Evolutionary conservation across 305 asterid species (phyloP), one percentile per base, ranked within the genome.

Genomic region (Lippia alba): DNA sequence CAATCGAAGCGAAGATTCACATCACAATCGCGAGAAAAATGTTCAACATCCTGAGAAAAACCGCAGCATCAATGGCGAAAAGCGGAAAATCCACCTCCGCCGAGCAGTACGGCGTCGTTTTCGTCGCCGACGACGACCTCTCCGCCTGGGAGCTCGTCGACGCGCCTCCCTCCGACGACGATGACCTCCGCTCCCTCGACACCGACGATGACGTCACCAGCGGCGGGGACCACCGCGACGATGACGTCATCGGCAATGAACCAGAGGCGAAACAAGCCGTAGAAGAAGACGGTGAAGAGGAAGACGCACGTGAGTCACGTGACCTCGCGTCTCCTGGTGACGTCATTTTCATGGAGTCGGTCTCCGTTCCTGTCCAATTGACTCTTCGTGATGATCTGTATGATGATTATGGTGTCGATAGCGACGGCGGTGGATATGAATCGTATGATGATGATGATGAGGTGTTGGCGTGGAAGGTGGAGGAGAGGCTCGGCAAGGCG

Each of bases 111-210:
- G 56, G 8, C 56, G 56, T 1, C 24, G 61, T 30, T 8, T 44
- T 44, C 14, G 45, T 39, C 45, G 45, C 5, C 45, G 12, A 44
- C 41, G 75, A 51, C n/a, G 87, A 79, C 19, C 70, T 85, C 44
- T 64, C 85, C 34, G 48, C 77, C 0, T 85, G 91, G 91, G 91
- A 81, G 70, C 45, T 85, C 72, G 67, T 85, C 70, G 58, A 65
- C 71, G 77, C 78, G 4, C 60, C 81, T 6, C 79, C 80, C 9
- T 81, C 69, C 18, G 79, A 78, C 10, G 70, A 72, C 18, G 81
- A 66, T 7, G 84, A 73, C 6, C 48, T 16, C 66, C 72, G 61
- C 76, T 77, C 82, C 61, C 4, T 72, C 69, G 79, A 70, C 46
- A 72, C 51, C 41, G 74, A 49, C 41, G 76, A 70, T 7, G 44